A percentile compares a stretch with the other conserved stretches of the same genome.
phyloP scores from a whole-genome alignment of 202 grass and related monocot genomes.

The Panicum hallii region DNA sequence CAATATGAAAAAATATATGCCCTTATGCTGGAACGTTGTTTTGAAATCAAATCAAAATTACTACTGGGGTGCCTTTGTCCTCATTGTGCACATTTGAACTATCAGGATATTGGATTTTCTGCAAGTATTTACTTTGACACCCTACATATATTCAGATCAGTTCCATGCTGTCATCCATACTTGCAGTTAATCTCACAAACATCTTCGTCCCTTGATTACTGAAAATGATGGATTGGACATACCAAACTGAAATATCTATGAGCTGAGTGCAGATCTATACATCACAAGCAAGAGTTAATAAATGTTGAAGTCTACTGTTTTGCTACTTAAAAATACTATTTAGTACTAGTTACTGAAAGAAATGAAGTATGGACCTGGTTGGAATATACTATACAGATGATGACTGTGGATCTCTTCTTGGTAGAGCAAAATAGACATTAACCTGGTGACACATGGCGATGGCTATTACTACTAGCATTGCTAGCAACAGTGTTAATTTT shows the following conservation, averaged over 20 bases:
- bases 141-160: not conserved
- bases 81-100: constrained; percentile 5
- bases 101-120: constrained; percentile 18
- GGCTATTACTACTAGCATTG: constrained; percentile 12
- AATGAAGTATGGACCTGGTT: constrained; percentile 24
- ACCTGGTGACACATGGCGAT: not conserved
- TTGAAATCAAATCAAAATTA: not conserved
- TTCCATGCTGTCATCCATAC: not conserved
- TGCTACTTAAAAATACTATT: not conserved
- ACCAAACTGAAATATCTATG: constrained; percentile 3
- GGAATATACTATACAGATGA: constrained; percentile 16
- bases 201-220: constrained; percentile 1
- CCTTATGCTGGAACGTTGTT: not conserved
- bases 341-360: not conserved
- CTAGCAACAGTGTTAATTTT: constrained; percentile 3
- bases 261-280: not conserved
- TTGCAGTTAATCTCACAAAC: constrained; percentile 2
- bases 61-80: not conserved
- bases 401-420: not conserved
- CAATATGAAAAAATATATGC: not conserved
- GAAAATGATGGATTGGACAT: not conserved
- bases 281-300: not conserved
- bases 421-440: not conserved
- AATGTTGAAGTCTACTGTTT: not conserved
- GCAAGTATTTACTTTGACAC: constrained; percentile 14